Conservation (phyloP, 768 basidiomycete species). For the Harrya chromipes region DNA sequence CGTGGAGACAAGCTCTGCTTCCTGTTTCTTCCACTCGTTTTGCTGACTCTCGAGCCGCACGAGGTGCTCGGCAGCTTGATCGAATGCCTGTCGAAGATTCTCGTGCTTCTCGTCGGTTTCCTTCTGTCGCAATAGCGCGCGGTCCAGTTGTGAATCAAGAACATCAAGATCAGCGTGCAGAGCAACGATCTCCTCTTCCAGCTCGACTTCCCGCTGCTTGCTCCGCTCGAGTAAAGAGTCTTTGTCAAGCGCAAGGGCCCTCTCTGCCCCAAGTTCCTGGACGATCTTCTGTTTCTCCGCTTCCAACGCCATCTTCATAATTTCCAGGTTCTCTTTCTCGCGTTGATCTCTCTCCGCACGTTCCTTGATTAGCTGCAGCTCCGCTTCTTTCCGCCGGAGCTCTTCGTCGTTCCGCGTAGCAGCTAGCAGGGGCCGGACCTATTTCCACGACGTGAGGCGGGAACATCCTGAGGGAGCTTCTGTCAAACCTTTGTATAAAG, state of each 20-base stretch:
- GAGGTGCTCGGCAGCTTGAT: conserved; percentile 83
- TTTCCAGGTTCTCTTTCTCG: conserved; percentile 77
- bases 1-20: conserved; percentile 55
- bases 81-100: conserved; percentile 66
- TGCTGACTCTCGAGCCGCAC: conserved; percentile 78
- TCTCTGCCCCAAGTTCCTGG: conserved; percentile 79
- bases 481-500: conserved; percentile 80
- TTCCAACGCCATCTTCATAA: conserved; percentile 78
- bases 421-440: conserved; percentile 90
- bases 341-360: conserved; percentile 82
- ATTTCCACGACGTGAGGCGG: conserved; percentile 8
- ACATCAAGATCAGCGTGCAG: conserved; percentile 82
- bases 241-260: conserved; percentile 76
- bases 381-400: conserved; percentile 80
- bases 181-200: conserved; percentile 80
- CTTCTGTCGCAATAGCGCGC: conserved; percentile 73
- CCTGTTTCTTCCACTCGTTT: conserved; percentile 59
- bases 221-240: conserved; percentile 77
- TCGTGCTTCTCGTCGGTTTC: conserved; percentile 78
- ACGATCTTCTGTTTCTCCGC: conserved; percentile 81
- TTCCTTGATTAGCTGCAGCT: conserved; percentile 76
- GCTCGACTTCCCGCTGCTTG: conserved; percentile 78
- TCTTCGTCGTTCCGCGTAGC: conserved; percentile 94
- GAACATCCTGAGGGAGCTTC: not conserved
- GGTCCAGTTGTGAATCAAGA: conserved; percentile 82